Evolutionary conservation across 2,329 filamentous ascomycete species (phyloP).

Genomic region (Colletotrichum brevisporum): DNA sequence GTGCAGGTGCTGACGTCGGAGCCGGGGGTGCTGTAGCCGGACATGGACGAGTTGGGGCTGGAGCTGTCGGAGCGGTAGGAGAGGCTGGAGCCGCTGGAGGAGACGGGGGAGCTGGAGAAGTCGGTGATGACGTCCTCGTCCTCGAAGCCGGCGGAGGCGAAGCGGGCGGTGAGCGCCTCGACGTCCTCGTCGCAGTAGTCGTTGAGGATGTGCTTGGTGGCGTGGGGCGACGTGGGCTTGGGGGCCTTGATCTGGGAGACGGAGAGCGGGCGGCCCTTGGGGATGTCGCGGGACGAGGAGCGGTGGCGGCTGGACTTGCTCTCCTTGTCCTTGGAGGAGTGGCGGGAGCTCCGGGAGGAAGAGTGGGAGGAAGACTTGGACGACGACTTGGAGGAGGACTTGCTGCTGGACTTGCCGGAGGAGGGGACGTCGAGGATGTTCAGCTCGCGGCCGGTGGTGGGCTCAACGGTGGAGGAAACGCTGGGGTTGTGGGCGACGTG

Average conservation of each 20-base stretch:
- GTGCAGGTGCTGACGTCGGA: constrained; percentile 86
- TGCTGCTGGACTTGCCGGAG: constrained; percentile 54
- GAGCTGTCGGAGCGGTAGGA: constrained; percentile 82
- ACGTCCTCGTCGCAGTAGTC: constrained; percentile 82
- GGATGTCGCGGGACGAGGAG: constrained; percentile 74
- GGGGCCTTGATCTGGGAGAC: constrained; percentile 92
- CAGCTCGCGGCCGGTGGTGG: constrained; percentile 95
- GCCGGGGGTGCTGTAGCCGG: constrained; percentile 83
- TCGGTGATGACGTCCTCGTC: constrained; percentile 69
- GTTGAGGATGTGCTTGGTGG: constrained; percentile 88
- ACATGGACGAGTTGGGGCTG: constrained; percentile 79
- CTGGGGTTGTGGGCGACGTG: constrained; percentile 97
- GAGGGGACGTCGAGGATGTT: constrained; percentile 96
- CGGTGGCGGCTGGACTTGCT: constrained; percentile 64
- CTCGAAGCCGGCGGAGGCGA: constrained; percentile 73
- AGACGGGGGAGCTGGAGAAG: constrained; percentile 72
- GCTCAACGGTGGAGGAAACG: constrained; percentile 89
- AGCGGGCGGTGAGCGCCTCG: constrained; percentile 84
- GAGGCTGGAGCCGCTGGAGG: constrained; percentile 78
- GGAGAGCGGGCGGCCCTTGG: constrained; percentile 90
- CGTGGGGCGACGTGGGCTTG: constrained; percentile 89
- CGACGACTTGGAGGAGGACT: constrained; percentile 43
- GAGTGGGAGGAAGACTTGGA: constrained; percentile 63
- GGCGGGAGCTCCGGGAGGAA: constrained; percentile 55
- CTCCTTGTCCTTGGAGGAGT: constrained; percentile 53